Conservation (phyloP, 1,284 basidiomycete genomes). For the Apiotrichum akiyoshidainum region DNA sequence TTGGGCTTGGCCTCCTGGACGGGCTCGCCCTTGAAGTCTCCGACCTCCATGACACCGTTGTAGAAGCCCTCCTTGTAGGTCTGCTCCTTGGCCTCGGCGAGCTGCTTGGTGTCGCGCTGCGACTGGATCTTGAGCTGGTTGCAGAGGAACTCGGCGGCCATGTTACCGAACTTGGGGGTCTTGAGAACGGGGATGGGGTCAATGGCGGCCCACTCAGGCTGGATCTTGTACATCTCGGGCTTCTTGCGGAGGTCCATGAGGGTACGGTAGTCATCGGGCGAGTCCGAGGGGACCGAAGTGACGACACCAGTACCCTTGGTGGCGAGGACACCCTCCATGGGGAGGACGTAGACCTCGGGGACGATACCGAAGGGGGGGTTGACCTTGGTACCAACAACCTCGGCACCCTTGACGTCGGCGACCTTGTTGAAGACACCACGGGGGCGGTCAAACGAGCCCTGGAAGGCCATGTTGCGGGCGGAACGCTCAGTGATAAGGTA, state of each 20-base stretch:
- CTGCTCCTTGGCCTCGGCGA: constrained; percentile 95
- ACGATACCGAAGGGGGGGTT: constrained; percentile 80
- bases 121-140: constrained; percentile 92
- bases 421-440: constrained; percentile 72
- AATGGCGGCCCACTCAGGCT: constrained; percentile 80
- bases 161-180: constrained; percentile 86
- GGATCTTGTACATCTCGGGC: constrained; percentile 92
- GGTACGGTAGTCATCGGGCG: constrained; percentile 93
- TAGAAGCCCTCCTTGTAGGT: constrained; percentile 99
- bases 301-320: constrained; percentile 99
- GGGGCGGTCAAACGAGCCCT: constrained; percentile 68
- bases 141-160: constrained; percentile 83
- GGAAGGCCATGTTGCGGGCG: constrained; percentile 97
- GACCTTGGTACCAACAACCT: constrained; percentile 85
- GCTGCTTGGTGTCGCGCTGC: constrained; percentile 87
- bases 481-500: constrained; percentile 87
- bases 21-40: constrained; percentile 78
- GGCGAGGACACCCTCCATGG: constrained; percentile 94
- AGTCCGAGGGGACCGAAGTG: constrained; percentile 96
- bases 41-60: constrained; percentile 82
- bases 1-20: constrained; percentile 90
- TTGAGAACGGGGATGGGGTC: constrained; percentile 84
- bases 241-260: constrained; percentile 93
- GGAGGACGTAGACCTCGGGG: constrained; percentile 88
- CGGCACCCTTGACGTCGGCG: constrained; percentile 70